Base-by-base conservation (phyloP, 2,329 filamentous ascomycete species). In the Diaporthe destruens region DNA sequence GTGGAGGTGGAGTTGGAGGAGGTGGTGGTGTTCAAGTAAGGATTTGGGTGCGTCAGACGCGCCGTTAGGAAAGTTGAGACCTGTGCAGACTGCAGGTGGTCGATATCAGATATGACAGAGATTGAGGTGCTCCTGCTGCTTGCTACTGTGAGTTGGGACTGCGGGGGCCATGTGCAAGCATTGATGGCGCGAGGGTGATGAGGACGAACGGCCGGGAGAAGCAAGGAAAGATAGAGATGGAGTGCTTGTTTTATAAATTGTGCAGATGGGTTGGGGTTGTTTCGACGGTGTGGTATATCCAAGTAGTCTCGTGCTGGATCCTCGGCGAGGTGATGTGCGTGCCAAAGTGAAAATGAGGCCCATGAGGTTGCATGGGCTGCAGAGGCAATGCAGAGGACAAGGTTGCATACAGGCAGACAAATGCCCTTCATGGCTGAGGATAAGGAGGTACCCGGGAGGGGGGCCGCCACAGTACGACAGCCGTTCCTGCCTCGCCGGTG, bases 231-330 rank as follows among this genome's bases (percentile, higher is more conserved):
- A 71, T 29, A 34, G 68, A 55, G 49, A 71, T 29, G 47, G 49
- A 53, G 29, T 69, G 49, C 44, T 65, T 69, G 44, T 72, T 70
- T 72, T 74, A 74, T 74, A 74, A 65, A 51, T 55, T 55, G 47
- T 71, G 63, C 63, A 69, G 49, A 72, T 69, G 69, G 69, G 72
- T 72, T 72, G 63, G 72, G 72, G 69, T 74, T 65, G 69, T 74
- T 63, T 69, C 63, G 69, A 63, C 54, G 12, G 54, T 53, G 67
- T 61, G 32, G 34, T 70, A 23, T 36, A 36, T 51, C 29, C n/a
- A 65, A 51, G 59, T 49, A 51, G 25, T 65, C 42, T 36, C 20
- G 25, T 65, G 59, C 59, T 65, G 44, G n/a, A 29, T 32, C 16
- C 55, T 70, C 39, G n/a, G 67, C 51, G 55, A 61, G 32, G 67